Evolutionary conservation across 768 basidiomycete genomes (phyloP), one percentile per base, ranked within the genome.

Genomic region (Polyporus arcularius): DNA sequence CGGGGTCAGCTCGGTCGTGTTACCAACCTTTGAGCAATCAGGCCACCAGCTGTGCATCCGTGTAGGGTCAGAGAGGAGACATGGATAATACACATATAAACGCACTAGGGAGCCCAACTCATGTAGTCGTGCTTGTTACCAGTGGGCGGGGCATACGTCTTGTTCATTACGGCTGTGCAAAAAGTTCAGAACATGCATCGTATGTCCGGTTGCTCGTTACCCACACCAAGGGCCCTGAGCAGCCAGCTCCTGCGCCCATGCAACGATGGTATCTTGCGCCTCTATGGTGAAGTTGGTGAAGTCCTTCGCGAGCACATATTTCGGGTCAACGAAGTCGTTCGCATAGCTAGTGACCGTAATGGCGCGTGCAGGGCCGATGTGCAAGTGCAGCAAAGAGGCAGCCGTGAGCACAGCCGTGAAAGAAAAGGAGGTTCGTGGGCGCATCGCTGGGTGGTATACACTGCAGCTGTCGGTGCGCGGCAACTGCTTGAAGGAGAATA

Each of bases 81-180:
- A 31, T 12, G 31, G 7, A 15, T 1, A 5, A 21, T 4, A 4
- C 6, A 21, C 14, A 4, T 41, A 32, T 32, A 38, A 12, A 70
- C 84, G 48, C 71, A 87, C 86, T 88, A 89, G 42, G 87, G 86
- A 14, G 85, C 83, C 83, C 84, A 87, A 68, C 85, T 87, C 80
- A 88, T 78, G 68, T 86, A 89, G 67, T 87, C 86, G 61, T 85
- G 82, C 38, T 76, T 76, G 66, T 85, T 75, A 1, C 83, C 82
- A 18, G 80, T 79, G 2, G 84, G 84, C 1, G 85, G 77, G 4
- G 72, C 68, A 32, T 80, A 74, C 16, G 76, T 67, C 66, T 84
- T 84, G 64, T 72, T 73, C 49, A 75, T 81, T 16, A 85, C 85
- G 54, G 75, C 84, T 85, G 60, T 30, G 53, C 21, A 21, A 28